Percentiles rank a stretch among this genome's conserved stretches.
Evolutionary conservation across 306 rosid genomes (phyloP).

Genomic region (Citrullus mucosospermus): DNA sequence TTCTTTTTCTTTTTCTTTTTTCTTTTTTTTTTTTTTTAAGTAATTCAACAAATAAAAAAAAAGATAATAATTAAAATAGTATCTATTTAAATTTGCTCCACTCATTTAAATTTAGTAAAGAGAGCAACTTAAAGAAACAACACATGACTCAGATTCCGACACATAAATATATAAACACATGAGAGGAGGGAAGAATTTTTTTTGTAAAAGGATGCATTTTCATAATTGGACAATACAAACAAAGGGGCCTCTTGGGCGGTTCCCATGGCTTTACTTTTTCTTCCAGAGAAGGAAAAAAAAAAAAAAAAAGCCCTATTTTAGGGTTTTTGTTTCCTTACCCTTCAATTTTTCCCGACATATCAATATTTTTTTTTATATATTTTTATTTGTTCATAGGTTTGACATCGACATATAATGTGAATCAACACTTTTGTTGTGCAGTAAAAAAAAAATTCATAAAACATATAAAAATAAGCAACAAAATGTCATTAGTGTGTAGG

Average conservation of each 20-base stretch:
- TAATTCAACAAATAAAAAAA: not conserved
- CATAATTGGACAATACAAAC: not conserved
- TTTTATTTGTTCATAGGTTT: too few relatives aligned
- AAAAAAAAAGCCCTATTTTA: not conserved
- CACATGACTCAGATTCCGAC: conserved; percentile 5
- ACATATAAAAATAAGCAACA: too few relatives aligned
- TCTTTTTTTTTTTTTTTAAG: too few relatives aligned
- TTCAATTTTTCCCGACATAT: too few relatives aligned
- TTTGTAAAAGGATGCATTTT: not conserved
- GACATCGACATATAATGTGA: too few relatives aligned
- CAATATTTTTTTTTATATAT: too few relatives aligned
- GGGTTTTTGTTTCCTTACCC: not conserved
- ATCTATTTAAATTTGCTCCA: not conserved
- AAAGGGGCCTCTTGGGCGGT: conserved; percentile 1
- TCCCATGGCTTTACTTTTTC: not conserved
- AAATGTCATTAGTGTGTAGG: too few relatives aligned
- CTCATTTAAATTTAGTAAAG: not conserved
- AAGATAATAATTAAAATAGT: not conserved
- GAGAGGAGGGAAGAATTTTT: not conserved
- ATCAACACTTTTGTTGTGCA: too few relatives aligned
- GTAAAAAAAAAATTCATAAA: too few relatives aligned
- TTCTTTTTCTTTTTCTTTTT: not conserved
- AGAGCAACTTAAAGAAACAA: not conserved
- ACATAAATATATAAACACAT: conserved; percentile 1
- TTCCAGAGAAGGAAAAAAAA: not conserved